Percentiles rank a stretch among this genome's conserved stretches.
Evolutionary conservation across 2,329 filamentous ascomycete genomes (phyloP).

Genomic region (Shiraia bambusicola): DNA sequence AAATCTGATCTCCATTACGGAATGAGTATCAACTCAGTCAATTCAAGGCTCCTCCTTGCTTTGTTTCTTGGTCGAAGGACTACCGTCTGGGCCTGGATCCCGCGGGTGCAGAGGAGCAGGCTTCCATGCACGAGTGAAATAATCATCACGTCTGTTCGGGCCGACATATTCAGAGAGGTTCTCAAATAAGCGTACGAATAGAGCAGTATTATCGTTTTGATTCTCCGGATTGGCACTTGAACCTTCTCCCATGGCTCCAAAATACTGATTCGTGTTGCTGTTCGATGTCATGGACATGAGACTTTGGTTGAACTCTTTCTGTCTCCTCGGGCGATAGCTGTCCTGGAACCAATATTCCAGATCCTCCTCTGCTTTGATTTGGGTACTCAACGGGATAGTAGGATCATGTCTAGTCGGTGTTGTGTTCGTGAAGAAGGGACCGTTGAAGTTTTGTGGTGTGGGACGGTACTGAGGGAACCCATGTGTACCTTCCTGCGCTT

Average conservation of each 20-base stretch:
- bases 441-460: conserved; percentile 39
- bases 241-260: conserved; percentile 17
- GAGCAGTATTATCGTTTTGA: conserved; percentile 31
- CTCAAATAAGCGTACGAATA: conserved; percentile 47
- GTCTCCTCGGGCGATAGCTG: conserved; percentile 28
- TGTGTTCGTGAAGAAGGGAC: conserved; percentile 41
- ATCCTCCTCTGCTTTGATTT: conserved; percentile 36
- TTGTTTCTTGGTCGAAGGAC: neutral
- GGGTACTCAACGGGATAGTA: conserved; percentile 24
- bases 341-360: conserved; percentile 47
- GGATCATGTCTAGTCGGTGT: conserved; percentile 32
- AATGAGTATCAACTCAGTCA: too few relatives aligned
- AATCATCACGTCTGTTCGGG: conserved; percentile 24
- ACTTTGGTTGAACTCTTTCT: conserved; percentile 27
- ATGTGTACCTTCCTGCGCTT: conserved; percentile 25
- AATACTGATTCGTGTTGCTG: conserved; percentile 7
- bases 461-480: conserved; percentile 27
- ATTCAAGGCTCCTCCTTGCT: neutral
- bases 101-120: conserved; percentile 43
- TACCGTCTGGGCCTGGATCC: conserved; percentile 40
- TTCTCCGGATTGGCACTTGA: neutral
- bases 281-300: conserved; percentile 23
- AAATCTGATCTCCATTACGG: too few relatives aligned
- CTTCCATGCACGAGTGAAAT: conserved; percentile 45
- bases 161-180: conserved; percentile 47